Conservation (phyloP, 2,329 filamentous ascomycete species). For the Fusarium sacchari region DNA sequence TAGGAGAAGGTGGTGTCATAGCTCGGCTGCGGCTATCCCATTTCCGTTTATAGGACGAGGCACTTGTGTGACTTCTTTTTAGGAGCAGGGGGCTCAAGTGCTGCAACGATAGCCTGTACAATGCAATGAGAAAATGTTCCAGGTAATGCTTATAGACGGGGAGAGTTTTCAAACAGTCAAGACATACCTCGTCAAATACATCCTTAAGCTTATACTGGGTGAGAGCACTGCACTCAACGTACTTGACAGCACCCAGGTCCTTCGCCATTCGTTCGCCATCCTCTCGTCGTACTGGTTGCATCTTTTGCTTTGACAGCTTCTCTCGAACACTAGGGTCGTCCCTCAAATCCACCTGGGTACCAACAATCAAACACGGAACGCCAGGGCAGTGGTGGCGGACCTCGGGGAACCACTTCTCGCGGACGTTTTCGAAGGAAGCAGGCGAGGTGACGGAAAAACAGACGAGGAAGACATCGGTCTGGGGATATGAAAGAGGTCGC, state of each 20-base stretch:
- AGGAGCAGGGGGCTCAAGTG: constrained; percentile 84
- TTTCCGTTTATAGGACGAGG: constrained; percentile 67
- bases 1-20: constrained; percentile 15
- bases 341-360: constrained; percentile 95
- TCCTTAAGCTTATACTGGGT: constrained; percentile 99
- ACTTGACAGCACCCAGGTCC: constrained; percentile 97
- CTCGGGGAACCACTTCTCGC: constrained; percentile 99
- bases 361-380: constrained; percentile 96
- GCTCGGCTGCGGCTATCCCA: constrained; percentile 13
- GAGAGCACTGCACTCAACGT: constrained; percentile 97
- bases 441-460: constrained; percentile 99
- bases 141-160: background rate
- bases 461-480: constrained; percentile 98
- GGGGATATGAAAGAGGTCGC: constrained; percentile 94
- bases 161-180: background rate
- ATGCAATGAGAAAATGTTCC: constrained; percentile 25
- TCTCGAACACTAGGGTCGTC: constrained; percentile 88
- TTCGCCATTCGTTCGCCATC: constrained; percentile 97
- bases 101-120: constrained; percentile 90
- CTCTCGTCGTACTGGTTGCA: constrained; percentile 90
- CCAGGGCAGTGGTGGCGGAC: constrained; percentile 98
- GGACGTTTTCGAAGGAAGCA: constrained; percentile 98
- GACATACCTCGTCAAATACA: constrained; percentile 94
- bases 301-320: constrained; percentile 95
- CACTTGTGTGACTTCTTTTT: constrained; percentile 82